These are phyloP conservation scores for Coemansia umbellata DNA, from an alignment of 192 early-diverging fungal species.

Conservation along the genomic window DNA sequence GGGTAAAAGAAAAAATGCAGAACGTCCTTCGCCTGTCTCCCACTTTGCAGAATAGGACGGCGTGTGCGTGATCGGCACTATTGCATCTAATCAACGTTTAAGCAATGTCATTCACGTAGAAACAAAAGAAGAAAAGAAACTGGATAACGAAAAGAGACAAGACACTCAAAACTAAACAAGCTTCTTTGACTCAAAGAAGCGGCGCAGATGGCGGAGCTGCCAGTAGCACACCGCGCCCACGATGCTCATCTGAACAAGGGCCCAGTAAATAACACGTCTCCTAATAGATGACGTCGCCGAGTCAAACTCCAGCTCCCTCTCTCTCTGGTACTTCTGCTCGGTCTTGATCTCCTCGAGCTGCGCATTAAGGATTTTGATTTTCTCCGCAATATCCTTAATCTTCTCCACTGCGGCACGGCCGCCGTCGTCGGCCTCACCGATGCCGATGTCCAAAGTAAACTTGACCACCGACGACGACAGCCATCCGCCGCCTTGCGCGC, in stretches of 20 bases:
- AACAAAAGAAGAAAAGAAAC: too few species aligned
- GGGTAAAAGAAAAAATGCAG: too few species aligned
- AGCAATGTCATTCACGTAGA: too few species aligned
- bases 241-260: conserved; percentile 77
- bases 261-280: conserved; percentile 80
- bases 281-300: conserved; percentile 81
- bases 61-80: too few species aligned
- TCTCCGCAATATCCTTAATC: conserved; percentile 60
- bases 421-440: conserved; percentile 63
- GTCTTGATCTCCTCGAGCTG: conserved; percentile 76
- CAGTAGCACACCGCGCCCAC: conserved; percentile 74
- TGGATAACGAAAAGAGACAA: too few species aligned
- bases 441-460: conserved; percentile 60
- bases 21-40: too few species aligned
- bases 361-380: conserved; percentile 77
- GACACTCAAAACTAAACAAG: conserved; percentile 76
- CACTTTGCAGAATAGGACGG: too few species aligned
- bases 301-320: conserved; percentile 88
- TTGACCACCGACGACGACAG: conserved; percentile 55
- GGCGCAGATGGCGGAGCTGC: conserved; percentile 82
- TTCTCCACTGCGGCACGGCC: conserved; percentile 46
- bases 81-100: too few species aligned
- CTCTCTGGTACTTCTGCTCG: conserved; percentile 88
- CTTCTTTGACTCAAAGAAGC: conserved; percentile 91
- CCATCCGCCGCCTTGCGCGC: conserved; percentile 60